Evolutionary conservation across 1,284 basidiomycete species (phyloP), one percentile per base, ranked within the genome.

Genomic region (Flammula alnicola): DNA sequence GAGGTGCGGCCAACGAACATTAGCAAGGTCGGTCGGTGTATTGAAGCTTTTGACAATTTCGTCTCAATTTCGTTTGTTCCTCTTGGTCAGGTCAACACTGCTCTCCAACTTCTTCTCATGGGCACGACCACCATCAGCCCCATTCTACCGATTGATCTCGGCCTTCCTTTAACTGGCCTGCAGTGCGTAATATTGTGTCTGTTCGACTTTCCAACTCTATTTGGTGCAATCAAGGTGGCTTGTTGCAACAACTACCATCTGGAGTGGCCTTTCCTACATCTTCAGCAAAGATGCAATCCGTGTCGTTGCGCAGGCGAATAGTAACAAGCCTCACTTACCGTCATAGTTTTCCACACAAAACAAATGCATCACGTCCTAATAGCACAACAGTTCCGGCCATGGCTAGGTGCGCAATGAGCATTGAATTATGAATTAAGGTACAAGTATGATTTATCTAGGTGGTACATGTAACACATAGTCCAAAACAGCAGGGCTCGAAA

Each of bases 191-290:
- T 10, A 4, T 44, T 16, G 11, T 36, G 40, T 22, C 16, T n/a
- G n/a, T n/a, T n/a, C n/a, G n/a, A n/a, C n/a, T n/a, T n/a, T 23
- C 9, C 7, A 12, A 41, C 11, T 29, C 5, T 9, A 22, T 40
- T 40, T 39, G 45, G 27, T n/a, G 7, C n/a, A 16, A 8, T 22
- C 19, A 47, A 97, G 95, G 66, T 90, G 81, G 79, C 76, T 87
- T 1, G 94, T 97, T 0, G 94, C 88, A 0, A 80, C 80, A 2
- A 98, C 96, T 3, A 98, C 96, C 0, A 75, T 98, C 22, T 93
- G 88, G 86, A 96, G 93, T 58, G 96, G 96, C 1, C 61, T 95
- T 40, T 93, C 93, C 19, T 98, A 98, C 63, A 63, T 96, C 1
- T 91, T 91, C 58, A 81, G 81, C 7, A 83, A 82, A 55, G 73